These are phyloP conservation scores for Leccinum variicolor DNA, from an alignment of 768 basidiomycete genomes.

Conservation along the genomic window DNA sequence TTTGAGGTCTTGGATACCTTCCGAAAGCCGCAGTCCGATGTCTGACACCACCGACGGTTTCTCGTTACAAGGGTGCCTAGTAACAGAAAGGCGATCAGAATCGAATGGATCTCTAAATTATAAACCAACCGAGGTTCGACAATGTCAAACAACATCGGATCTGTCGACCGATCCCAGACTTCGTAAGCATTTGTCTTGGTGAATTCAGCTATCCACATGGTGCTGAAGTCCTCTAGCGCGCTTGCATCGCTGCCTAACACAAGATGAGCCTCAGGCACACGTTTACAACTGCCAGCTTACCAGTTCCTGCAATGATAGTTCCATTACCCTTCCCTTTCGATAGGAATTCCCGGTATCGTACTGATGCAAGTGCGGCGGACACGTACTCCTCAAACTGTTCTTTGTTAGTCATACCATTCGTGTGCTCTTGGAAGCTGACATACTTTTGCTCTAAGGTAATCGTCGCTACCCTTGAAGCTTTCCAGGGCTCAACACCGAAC, in stretches of 20 bases:
- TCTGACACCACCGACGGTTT: slow-evolving; percentile 88
- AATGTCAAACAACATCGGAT: slow-evolving; percentile 92
- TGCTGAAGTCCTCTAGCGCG: slow-evolving; percentile 78
- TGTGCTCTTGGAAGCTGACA: slow-evolving; percentile 1
- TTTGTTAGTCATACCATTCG: neutral
- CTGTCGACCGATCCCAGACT: slow-evolving; percentile 88
- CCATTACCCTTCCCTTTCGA: slow-evolving; percentile 60
- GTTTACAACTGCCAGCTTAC: slow-evolving; percentile 19
- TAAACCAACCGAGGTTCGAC: slow-evolving; percentile 76
- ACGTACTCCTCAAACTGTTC: slow-evolving; percentile 88
- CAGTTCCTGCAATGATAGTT: slow-evolving; percentile 65
- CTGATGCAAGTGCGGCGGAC: slow-evolving; percentile 77
- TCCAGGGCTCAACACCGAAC: slow-evolving; percentile 1
- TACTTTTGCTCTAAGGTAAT: slow-evolving; percentile 87
- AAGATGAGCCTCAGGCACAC: slow-evolving; percentile 20
- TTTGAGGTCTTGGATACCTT: slow-evolving; percentile 92
- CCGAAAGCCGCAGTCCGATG: slow-evolving; percentile 85
- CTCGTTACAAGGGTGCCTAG: slow-evolving; percentile 90
- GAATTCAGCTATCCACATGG: slow-evolving; percentile 86
- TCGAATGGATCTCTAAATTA: neutral
- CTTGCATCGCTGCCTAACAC: slow-evolving; percentile 50
- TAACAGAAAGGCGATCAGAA: neutral
- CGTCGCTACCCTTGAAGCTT: slow-evolving; percentile 94
- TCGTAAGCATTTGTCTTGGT: slow-evolving; percentile 83
- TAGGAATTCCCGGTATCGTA: slow-evolving; percentile 89